Base-by-base conservation (phyloP, 2,329 filamentous ascomycete genomes). In the Waltergamsia citrina region DNA sequence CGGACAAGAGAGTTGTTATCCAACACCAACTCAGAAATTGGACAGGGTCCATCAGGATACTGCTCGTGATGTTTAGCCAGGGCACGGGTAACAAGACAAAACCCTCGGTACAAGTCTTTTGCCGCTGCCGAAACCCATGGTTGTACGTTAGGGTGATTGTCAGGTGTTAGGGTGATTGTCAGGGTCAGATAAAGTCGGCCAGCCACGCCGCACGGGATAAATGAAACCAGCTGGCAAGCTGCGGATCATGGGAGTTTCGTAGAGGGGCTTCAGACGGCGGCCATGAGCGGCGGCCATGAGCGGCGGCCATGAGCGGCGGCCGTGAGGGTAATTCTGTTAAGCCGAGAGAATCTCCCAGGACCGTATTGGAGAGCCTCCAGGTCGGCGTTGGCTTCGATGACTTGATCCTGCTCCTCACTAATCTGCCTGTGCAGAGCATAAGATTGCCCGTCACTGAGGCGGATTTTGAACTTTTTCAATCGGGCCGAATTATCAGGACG, bases 181-280 rank as follows among this genome's bases (percentile, higher is more conserved):
- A 6, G 14, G 11, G n/a, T 17, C 19, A 12, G 15, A n/a, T 3
- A 7, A 14, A 5, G 16, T 19, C 3, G 44, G 47, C 57, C 54
- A 60, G 15, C 51, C 49, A 27, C 50, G 45, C 7, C 52, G 49
- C 23, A 56, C 44, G 4, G 52, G 52, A 37, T 61, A 60, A 21
- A 53, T 55, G 31, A 63, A 59, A 3, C 56, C 54, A 5, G 35
- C 33, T 2, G 56, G 56, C 55, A 34, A 33, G 54, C 25, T 48
- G 6, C 60, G 57, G 20, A 62, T 59, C 43, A 59, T 59, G 2
- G 62, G 62, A 1, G 62, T 65, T 15, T 57, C 39, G 32, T 65
- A 65, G 0, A 52, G 37, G 1, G 62, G 62, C 1, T 36, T 32
- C n/a, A 54, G 51, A 0, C 54, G 37, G 28, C 46, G 43, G 0